Evolutionary conservation across 257 asterid genomes (phyloP), one percentile per base, ranked within the genome.

Genomic region (Ehretia macrophylla): DNA sequence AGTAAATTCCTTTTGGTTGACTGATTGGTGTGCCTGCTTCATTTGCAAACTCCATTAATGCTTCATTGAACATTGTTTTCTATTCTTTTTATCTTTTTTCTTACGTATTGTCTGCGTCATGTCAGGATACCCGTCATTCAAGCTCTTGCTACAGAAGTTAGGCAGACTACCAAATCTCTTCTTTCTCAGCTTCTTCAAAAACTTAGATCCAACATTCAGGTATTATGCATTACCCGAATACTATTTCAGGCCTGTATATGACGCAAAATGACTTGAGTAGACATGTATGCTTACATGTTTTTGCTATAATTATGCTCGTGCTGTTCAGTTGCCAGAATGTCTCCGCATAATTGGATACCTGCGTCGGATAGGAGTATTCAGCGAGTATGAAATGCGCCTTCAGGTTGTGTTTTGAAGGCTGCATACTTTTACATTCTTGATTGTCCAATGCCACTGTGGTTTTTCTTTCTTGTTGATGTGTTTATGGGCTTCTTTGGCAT

Each of bases 121-220:
- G 69, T 72, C 72, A 92, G 99, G 69, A 86, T 89, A 80, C 95
- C 94, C 45, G 86, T 89, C 60, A 93, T 93, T 74, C 99, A 93
- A 89, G 86, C 95, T 68, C 92, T 93, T 68, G 91, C 96, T 20
- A 62, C 85, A 27, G 99, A 89, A 81, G 97, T 86, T 77, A 80
- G 85, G 73, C 88, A 83, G 78, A 86, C 94, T 68, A 93, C 95
- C 54, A 94, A 86, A 73, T 93, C 97, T 70, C 97, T 93, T 81
- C 97, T 86, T 64, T 83, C 85, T 68, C 99, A 93, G 76, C 94
- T 93, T 63, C 97, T 89, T 39, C 97, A 78, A 79, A 93, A 84
- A 82, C 96, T 93, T 68, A 84, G 95, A 70, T 93, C 97, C 54
- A 93, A 85, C 75, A 85, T 93, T 81, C 97, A 93, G 95, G 99